Evolutionary conservation across 768 basidiomycete species (phyloP).

Genomic region (Tulasnella sp.): DNA sequence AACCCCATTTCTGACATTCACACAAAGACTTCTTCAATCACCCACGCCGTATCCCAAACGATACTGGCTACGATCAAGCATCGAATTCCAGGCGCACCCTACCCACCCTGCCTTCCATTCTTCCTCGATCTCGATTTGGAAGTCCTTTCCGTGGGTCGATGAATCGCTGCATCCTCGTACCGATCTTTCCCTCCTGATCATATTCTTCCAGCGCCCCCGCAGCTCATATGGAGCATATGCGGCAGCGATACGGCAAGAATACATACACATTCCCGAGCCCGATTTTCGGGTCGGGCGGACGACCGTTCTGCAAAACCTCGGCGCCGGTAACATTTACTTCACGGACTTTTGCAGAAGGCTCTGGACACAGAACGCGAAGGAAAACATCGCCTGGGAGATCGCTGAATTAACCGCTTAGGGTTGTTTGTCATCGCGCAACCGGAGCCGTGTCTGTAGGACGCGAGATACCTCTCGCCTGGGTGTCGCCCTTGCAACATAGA

Average conservation of each 20-base stretch:
- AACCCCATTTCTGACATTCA: slow-evolving; percentile 2
- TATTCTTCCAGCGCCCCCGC: background rate
- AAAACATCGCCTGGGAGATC: background rate
- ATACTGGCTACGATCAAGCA: slow-evolving; percentile 12
- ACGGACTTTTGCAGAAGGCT: background rate
- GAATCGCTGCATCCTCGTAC: background rate
- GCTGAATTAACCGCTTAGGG: background rate
- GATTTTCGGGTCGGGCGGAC: background rate
- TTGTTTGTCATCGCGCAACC: background rate
- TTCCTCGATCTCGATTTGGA: slow-evolving; percentile 16
- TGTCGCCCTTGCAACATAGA: too few species aligned
- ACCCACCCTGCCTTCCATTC: background rate
- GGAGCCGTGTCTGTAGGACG: too few species aligned
- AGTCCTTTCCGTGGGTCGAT: slow-evolving; percentile 7
- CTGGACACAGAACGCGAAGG: background rate
- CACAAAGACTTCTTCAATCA: background rate
- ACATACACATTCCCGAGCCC: background rate
- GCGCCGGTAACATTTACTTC: background rate
- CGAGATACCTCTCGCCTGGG: too few species aligned
- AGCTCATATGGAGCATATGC: background rate
- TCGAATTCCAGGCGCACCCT: background rate
- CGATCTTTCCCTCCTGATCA: background rate
- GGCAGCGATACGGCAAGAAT: background rate
- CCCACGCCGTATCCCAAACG: background rate
- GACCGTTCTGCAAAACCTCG: background rate